Conservation (phyloP, 1,139 yeast genomes). For the Hansenula lynferdii region DNA sequence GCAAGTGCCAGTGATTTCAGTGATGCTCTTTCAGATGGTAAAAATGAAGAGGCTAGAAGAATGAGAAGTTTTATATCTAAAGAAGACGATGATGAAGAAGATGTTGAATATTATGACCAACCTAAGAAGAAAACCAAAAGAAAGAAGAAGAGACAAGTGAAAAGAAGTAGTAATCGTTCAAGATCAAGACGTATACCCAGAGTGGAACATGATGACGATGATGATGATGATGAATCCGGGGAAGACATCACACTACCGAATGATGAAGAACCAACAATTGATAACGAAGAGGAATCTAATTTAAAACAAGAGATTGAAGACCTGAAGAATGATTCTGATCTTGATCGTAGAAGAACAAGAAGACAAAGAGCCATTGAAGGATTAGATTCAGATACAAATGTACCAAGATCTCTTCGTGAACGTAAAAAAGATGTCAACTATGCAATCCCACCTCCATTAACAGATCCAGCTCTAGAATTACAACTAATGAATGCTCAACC, state of each 20-base stretch:
- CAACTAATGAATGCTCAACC: constrained; percentile 19
- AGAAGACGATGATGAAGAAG: constrained; percentile 25
- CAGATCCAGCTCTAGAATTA: constrained; percentile 42
- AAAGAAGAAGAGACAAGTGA: constrained; percentile 17
- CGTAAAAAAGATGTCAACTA: constrained; percentile 71
- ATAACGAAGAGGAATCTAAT: constrained; percentile 10
- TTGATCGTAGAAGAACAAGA: constrained; percentile 1
- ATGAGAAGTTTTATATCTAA: constrained; percentile 20
- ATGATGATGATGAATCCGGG: constrained; percentile 13
- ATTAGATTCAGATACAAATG: constrained; percentile 21
- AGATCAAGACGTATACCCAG: constrained; percentile 6
- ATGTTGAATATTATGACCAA: constrained; percentile 11
- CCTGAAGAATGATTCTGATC: constrained; percentile 32
- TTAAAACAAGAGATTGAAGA: constrained; percentile 34
- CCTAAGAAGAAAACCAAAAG: constrained; percentile 11
- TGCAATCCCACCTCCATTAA: constrained; percentile 80
- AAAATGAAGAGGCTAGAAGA: constrained; percentile 11
- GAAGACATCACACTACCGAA: constrained; percentile 11
- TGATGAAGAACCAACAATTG: constrained; percentile 11
- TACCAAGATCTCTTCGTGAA: constrained; percentile 67
- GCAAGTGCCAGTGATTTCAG: too few relatives aligned
- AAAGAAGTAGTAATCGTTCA: too few relatives aligned
- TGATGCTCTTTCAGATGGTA: constrained; percentile 7
- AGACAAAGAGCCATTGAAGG: constrained; percentile 19
- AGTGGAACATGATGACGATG: too few relatives aligned